Conservation (phyloP, 2,329 filamentous ascomycete genomes). For the Penicillium expansum region DNA sequence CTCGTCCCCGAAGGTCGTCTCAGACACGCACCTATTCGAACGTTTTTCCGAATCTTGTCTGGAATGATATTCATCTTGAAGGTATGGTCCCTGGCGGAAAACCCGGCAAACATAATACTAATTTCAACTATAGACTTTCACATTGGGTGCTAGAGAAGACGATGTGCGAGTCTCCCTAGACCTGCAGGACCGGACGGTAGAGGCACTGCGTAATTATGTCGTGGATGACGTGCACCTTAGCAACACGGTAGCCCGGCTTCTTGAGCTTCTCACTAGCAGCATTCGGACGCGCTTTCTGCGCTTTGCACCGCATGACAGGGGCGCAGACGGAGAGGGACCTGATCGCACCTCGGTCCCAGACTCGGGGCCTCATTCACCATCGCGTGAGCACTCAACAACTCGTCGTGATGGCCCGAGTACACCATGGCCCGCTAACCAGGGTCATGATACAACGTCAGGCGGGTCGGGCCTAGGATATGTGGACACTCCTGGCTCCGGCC, state of each 20-base stretch:
- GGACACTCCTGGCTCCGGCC: constrained; percentile 24
- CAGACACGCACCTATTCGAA: constrained; percentile 61
- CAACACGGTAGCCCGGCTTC: constrained; percentile 60
- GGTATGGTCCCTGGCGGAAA: constrained; percentile 32
- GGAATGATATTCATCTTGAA: constrained; percentile 65
- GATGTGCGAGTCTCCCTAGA: constrained; percentile 59
- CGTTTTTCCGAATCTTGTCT: constrained; percentile 63
- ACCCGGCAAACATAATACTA: not conserved
- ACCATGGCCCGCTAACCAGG: constrained; percentile 28
- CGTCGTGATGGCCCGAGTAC: constrained; percentile 28
- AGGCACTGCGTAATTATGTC: constrained; percentile 58
- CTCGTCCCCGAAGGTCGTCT: constrained; percentile 58
- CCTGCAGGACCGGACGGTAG: constrained; percentile 58
- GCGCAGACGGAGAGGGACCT: constrained; percentile 37
- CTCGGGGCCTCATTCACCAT: constrained; percentile 40
- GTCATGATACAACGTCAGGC: constrained; percentile 19
- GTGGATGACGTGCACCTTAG: constrained; percentile 66
- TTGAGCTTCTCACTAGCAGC: constrained; percentile 58
- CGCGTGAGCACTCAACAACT: constrained; percentile 27
- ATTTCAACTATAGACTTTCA: constrained; percentile 51
- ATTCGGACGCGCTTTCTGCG: constrained; percentile 59
- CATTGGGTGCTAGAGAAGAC: constrained; percentile 60
- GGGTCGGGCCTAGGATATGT: constrained; percentile 26
- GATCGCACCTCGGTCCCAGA: constrained; percentile 36
- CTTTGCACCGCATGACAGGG: constrained; percentile 53